phyloP scores from a whole-genome alignment of 805 yeast species.

The Schwanniomyces vanrijiae region DNA sequence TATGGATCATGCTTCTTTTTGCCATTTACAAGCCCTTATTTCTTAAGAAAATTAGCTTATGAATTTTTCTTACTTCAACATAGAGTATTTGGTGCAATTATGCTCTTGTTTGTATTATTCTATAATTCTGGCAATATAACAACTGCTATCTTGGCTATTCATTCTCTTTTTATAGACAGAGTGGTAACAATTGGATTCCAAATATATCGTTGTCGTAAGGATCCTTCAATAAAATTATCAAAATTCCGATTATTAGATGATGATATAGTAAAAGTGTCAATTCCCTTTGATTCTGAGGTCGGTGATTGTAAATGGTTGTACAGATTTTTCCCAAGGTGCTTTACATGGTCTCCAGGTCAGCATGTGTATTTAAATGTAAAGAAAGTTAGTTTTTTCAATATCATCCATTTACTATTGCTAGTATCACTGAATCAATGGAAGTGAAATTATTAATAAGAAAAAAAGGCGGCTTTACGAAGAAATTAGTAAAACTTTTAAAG shows the following conservation, averaged over 20 bases:
- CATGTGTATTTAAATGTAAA: conserved; percentile 44
- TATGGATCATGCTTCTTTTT: conserved; percentile 36
- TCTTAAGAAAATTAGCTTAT: conserved; percentile 38
- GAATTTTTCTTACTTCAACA: conserved; percentile 47
- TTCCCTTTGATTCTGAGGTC: conserved; percentile 20
- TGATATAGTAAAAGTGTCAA: conserved; percentile 35
- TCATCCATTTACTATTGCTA: conserved; percentile 50
- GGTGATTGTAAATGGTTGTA: conserved; percentile 25
- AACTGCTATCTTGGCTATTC: conserved; percentile 40
- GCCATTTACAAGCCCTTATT: conserved; percentile 33
- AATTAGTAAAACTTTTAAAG: conserved; percentile 27
- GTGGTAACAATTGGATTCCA: conserved; percentile 28
- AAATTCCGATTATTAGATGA: conserved; percentile 41
- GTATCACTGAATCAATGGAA: conserved; percentile 36
- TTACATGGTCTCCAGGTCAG: conserved; percentile 51
- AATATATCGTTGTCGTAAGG: conserved; percentile 27
- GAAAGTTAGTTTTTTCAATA: conserved; percentile 37
- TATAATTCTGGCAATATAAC: conserved; percentile 38
- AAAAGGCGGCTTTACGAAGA: conserved; percentile 44
- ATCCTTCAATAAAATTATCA: conserved; percentile 40
- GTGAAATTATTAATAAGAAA: conserved; percentile 41
- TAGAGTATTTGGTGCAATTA: conserved; percentile 37
- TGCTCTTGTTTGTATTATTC: conserved; percentile 42
- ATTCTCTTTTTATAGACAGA: conserved; percentile 42
- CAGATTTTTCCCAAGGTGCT: conserved; percentile 30